phyloP scores from a whole-genome alignment of 2,329 filamentous ascomycete genomes.

The Acrodontium crateriforme region DNA sequence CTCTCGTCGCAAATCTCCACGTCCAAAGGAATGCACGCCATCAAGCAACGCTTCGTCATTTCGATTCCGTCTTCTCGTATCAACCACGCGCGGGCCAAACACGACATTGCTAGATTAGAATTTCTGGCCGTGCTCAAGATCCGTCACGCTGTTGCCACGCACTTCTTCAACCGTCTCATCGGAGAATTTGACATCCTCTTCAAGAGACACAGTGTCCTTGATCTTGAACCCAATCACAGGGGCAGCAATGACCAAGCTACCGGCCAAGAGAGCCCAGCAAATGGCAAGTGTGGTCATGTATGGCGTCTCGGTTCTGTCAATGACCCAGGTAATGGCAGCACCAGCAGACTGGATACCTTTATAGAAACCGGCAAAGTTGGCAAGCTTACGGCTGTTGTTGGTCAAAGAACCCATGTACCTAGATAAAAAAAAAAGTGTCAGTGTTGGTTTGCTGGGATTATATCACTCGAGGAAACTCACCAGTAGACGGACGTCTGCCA shows the following conservation, averaged over 20 bases:
- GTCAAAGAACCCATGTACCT: conserved; percentile 87
- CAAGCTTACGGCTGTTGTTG: conserved; percentile 82
- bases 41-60: too few relatives aligned
- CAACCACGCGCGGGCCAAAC: too few relatives aligned
- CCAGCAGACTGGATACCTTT: conserved; percentile 84
- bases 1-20: too few relatives aligned
- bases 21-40: too few relatives aligned
- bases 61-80: too few relatives aligned
- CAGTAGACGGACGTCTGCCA: conserved; percentile 91
- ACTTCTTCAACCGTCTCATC: conserved; percentile 73
- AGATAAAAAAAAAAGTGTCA: conserved; percentile 3
- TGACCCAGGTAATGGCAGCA: conserved; percentile 58
- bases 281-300: conserved; percentile 61
- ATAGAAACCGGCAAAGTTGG: conserved; percentile 85
- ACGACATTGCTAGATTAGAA: too few relatives aligned
- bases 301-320: conserved; percentile 45
- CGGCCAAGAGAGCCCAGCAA: conserved; percentile 63
- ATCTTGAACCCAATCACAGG: conserved; percentile 71
- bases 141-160: too few relatives aligned
- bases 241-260: conserved; percentile 60
- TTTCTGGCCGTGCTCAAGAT: too few relatives aligned
- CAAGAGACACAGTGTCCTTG: conserved; percentile 64
- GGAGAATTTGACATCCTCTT: conserved; percentile 72
- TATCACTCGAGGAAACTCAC: conserved; percentile 29
- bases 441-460: not conserved